A percentile compares a stretch with the other conserved stretches of the same genome.
phyloP scores from a whole-genome alignment of 306 rosid species.

The Senna tora region DNA sequence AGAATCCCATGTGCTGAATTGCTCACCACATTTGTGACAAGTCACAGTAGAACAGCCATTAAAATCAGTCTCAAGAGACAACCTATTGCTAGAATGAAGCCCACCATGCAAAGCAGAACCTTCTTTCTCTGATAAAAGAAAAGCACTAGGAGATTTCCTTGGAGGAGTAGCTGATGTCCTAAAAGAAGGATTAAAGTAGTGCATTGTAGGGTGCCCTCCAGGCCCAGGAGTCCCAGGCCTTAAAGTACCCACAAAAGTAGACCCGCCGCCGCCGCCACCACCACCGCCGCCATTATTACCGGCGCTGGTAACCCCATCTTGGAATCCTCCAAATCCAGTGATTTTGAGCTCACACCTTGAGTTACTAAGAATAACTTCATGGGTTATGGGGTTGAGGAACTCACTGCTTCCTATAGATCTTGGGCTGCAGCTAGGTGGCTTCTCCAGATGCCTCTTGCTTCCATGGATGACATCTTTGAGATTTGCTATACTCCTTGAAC shows the following conservation, averaged over 20 bases:
- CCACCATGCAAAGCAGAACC: constrained; percentile 45
- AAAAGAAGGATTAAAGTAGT: constrained; percentile 65
- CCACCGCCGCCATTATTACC: constrained; percentile 21
- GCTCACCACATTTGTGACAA: constrained; percentile 92
- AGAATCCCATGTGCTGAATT: constrained; percentile 81
- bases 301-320: constrained; percentile 51
- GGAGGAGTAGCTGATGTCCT: constrained; percentile 64
- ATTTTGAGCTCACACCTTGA: constrained; percentile 90
- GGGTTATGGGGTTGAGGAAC: constrained; percentile 86
- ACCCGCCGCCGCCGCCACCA: constrained; percentile 36
- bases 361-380: constrained; percentile 84
- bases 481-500: constrained; percentile 91
- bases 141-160: constrained; percentile 55
- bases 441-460: constrained; percentile 77
- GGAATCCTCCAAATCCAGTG: constrained; percentile 71
- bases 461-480: constrained; percentile 95
- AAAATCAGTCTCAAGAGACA: constrained; percentile 56
- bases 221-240: constrained; percentile 93
- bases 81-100: constrained; percentile 57
- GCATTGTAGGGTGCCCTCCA: constrained; percentile 76
- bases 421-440: constrained; percentile 87
- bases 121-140: constrained; percentile 57
- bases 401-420: constrained; percentile 94
- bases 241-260: constrained; percentile 70
- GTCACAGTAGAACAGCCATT: constrained; percentile 55